phyloP scores from a whole-genome alignment of 352 stramenopile genomes.

The Pythium sukuiense region DNA sequence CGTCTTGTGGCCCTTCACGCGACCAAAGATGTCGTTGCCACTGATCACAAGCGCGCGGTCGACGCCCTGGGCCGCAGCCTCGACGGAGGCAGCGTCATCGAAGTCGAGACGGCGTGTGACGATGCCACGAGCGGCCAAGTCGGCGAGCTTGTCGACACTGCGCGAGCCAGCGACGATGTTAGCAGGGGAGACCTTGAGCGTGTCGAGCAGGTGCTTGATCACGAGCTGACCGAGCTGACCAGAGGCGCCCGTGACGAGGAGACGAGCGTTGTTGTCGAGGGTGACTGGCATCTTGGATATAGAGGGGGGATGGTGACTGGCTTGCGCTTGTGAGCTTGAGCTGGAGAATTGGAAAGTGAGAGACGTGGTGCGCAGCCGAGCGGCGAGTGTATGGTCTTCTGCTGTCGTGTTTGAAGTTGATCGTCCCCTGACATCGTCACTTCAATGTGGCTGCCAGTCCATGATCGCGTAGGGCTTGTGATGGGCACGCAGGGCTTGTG shows the following conservation, averaged over 20 bases:
- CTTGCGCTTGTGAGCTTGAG: too few relatives aligned
- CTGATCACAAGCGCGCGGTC: constrained; percentile 28
- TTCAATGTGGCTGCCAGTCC: too few relatives aligned
- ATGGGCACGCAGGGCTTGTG: too few relatives aligned
- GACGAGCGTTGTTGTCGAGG: constrained; percentile 13
- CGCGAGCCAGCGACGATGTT: constrained; percentile 28
- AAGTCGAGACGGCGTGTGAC: constrained; percentile 16
- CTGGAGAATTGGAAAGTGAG: too few relatives aligned
- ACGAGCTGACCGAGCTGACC: constrained; percentile 24
- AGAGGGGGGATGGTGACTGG: too few relatives aligned
- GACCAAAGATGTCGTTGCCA: constrained; percentile 3
- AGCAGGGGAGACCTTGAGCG: constrained; percentile 23
- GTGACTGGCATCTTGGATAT: too few relatives aligned
- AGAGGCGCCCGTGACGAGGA: constrained; percentile 31
- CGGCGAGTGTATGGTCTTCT: too few relatives aligned
- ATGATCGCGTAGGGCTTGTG: too few relatives aligned
- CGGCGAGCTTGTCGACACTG: constrained; percentile 17
- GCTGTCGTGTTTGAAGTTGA: too few relatives aligned
- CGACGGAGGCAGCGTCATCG: constrained; percentile 17
- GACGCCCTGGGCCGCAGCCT: constrained; percentile 20
- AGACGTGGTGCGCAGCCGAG: too few relatives aligned
- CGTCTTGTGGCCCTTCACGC: background rate
- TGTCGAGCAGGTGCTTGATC: constrained; percentile 29
- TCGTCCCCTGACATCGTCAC: too few relatives aligned
- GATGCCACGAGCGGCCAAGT: constrained; percentile 17